Evolutionary conservation across 768 basidiomycete genomes (phyloP), one percentile per base, ranked within the genome.

Genomic region (Phaffia australis): DNA sequence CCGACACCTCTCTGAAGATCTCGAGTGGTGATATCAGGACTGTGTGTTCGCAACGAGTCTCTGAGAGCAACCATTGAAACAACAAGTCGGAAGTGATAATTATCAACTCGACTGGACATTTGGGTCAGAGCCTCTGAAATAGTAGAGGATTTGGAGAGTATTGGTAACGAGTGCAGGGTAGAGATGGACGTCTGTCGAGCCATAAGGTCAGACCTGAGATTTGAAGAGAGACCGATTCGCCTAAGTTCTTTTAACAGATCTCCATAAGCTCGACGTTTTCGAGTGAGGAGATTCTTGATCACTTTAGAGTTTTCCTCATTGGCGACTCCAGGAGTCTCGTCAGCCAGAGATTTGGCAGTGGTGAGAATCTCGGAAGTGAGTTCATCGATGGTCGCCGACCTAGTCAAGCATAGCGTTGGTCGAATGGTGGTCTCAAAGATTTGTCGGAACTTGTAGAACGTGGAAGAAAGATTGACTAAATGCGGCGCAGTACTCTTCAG

Each of bases 171-270:
- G 63, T 52, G 66, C 14, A 76, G 66, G 68, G 71, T 71, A 1
- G 69, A 50, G 2, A 66, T 59, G 19, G 72, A 73, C 35, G 73
- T 70, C 69, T 77, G 76, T n/a, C 58, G 81, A 25, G 76, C 78
- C 3, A 89, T 79, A 29, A 85, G 74, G 27, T 87, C 86, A 1
- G 88, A 82, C 72, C 86, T 87, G 60, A 89, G 77, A 61, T 83
- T 87, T 50, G 79, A 76, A 0, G 89, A 79, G 61, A 97, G 80
- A 23, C 95, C 95, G 23, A 83, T 79, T 1, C 82, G 81, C 74
- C 88, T 88, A 62, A 95, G 78, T 73, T 92, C 90, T 76, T 91
- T 94, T 69, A 95, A 79, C 23, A 95, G 79, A 73, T 98, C 92
- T 30, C 87, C 85, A 83, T 86, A 90, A 0, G 92, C 92, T 73